Conservation (phyloP, 495 filamentous ascomycete genomes). For the Lepidopterella palustris region DNA sequence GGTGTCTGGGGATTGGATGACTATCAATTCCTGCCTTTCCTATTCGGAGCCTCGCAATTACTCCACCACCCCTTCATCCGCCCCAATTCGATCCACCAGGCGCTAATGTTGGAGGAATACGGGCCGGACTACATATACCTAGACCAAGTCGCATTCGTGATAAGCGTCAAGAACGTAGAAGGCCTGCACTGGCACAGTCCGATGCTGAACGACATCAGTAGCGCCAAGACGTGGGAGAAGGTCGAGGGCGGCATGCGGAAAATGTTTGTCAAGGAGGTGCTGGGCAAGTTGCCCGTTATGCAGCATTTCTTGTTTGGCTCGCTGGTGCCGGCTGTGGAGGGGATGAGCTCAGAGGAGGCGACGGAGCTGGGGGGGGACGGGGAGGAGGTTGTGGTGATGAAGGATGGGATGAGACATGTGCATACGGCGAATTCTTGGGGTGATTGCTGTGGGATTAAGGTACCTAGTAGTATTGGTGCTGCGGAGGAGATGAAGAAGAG, state of each 20-base stretch:
- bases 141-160: constrained; percentile 87
- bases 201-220: constrained; percentile 96
- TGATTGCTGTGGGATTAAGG: constrained; percentile 98
- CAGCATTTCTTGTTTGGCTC: constrained; percentile 96
- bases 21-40: constrained; percentile 94
- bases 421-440: constrained; percentile 72
- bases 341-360: constrained; percentile 63
- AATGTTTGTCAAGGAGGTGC: constrained; percentile 92
- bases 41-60: constrained; percentile 88
- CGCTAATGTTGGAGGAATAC: constrained; percentile 77
- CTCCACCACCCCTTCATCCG: constrained; percentile 81
- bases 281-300: constrained; percentile 93
- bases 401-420: constrained; percentile 61
- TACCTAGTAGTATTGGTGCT: constrained; percentile 86
- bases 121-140: constrained; percentile 79
- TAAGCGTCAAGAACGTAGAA: constrained; percentile 92
- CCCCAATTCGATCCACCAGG: constrained; percentile 79
- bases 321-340: constrained; percentile 69
- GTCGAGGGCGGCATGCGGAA: constrained; percentile 90
- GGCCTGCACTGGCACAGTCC: constrained; percentile 95
- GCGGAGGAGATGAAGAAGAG: constrained; percentile 78
- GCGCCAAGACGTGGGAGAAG: constrained; percentile 86
- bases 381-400: constrained; percentile 50
- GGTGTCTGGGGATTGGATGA: constrained; percentile 98
- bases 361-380: constrained; percentile 41